Evolutionary conservation across 139 green algal species (phyloP), one percentile per base, ranked within the genome.

Genomic region (Closterium sp.): DNA sequence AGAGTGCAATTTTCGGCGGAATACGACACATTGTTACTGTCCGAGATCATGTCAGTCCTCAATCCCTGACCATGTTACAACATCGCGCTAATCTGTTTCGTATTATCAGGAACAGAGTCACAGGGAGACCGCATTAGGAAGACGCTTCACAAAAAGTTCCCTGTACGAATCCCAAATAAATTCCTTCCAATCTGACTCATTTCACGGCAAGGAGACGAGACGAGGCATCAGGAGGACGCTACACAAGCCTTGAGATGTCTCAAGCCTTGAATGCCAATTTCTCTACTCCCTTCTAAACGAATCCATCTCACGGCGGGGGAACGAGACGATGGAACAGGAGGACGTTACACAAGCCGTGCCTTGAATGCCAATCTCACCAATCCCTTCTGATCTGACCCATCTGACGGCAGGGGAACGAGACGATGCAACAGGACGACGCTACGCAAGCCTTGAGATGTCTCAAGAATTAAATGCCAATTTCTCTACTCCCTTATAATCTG

Each of bases 261-360:
- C 55, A 76, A 76, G n/a, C n/a, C n/a, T n/a, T n/a, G n/a, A n/a
- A 28, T 28, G 55, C 25, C 55, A 76, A 76, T 76, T 2, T 76
- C 55, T 28, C 55, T 28, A 76, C 23, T 76, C 25, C 55, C 55
- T 5, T 5, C 9, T 76, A 76, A 3, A 10, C 25, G 23, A 28
- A 28, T 76, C 4, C 5, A 3, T 28, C 25, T 76, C 55, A 19
- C 55, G 12, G 83, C 87, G 32, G 35, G 87, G 36, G 5, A 28
- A 25, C 69, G 87, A 91, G 81, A 16, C 87, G 23, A 91, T 91
- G 87, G 12, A 91, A 2, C 87, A 91, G 87, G 87, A 91, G 0
- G 87, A 87, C 23, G n/a, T 23, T 12, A 21, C 83, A 19, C 83
- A 86, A 33, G 32, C 4, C 5, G 34, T 7, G 5, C 12, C 55